These are phyloP conservation scores for Azolla pinnata DNA, from an alignment of 75 land plant genomes.

Conservation along the genomic window DNA sequence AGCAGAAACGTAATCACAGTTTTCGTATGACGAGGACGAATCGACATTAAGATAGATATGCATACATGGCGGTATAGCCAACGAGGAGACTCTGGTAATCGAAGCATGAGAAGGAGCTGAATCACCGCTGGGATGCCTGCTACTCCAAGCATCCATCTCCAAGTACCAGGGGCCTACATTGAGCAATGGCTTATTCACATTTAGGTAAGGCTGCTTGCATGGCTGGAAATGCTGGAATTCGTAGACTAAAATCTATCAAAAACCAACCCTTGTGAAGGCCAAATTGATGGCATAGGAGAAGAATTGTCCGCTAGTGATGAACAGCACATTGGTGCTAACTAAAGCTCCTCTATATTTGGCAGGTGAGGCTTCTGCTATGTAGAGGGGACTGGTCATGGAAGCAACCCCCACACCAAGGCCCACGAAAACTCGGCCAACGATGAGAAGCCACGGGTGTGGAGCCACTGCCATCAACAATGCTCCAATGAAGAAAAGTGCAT, in stretches of 20 bases:
- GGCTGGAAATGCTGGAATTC: neutral
- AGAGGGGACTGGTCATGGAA: constrained; percentile 76
- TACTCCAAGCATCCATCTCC: constrained; percentile 50
- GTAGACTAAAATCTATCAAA: neutral
- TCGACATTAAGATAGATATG: neutral
- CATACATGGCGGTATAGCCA: constrained; percentile 32
- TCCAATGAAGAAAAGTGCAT: constrained; percentile 56
- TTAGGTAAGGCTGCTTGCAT: neutral
- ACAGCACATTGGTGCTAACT: constrained; percentile 57
- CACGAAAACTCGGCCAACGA: constrained; percentile 56
- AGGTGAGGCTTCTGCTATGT: constrained; percentile 80
- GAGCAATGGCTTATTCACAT: neutral
- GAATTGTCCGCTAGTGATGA: constrained; percentile 80
- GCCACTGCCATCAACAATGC: constrained; percentile 68
- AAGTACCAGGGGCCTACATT: constrained; percentile 36
- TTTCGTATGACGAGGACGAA: too few relatives aligned
- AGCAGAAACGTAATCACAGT: too few relatives aligned
- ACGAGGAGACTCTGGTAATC: constrained; percentile 44
- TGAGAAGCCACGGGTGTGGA: constrained; percentile 37
- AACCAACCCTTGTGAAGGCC: constrained; percentile 56
- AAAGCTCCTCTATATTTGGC: constrained; percentile 64
- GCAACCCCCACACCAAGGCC: constrained; percentile 81
- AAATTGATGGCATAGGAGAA: constrained; percentile 60
- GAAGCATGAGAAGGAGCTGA: constrained; percentile 24
- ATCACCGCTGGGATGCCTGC: constrained; percentile 34